Percentiles rank a stretch among this genome's conserved stretches.
Conservation (phyloP, 2,329 filamentous ascomycete species). For the Colletotrichum sp. region DNA sequence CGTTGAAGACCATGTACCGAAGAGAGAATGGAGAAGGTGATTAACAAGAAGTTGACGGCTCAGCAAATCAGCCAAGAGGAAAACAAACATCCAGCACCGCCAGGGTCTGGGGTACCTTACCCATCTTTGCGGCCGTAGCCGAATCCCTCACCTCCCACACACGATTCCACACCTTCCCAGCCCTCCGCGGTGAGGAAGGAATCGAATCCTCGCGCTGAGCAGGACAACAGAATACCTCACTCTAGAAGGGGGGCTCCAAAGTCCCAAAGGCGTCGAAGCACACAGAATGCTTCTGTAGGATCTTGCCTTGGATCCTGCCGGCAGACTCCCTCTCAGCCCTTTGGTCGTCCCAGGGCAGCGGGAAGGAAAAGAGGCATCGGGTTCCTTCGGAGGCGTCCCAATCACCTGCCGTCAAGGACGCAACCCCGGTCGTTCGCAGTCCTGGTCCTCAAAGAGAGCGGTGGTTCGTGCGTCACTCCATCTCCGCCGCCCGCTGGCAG, state of each 20-base stretch:
- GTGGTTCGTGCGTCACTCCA: neutral
- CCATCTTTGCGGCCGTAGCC: neutral
- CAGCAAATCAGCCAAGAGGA: neutral
- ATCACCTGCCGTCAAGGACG: neutral
- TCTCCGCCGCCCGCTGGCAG: neutral
- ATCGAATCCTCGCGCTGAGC: neutral
- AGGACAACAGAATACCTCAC: neutral
- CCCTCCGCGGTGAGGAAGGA: neutral
- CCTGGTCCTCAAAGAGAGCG: neutral
- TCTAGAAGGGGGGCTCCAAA: neutral
- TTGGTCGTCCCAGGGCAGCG: neutral
- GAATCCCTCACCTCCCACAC: neutral
- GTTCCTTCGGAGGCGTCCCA: neutral
- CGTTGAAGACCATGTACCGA: neutral
- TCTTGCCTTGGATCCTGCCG: neutral
- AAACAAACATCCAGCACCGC: neutral
- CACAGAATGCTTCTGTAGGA: neutral
- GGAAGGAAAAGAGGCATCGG: neutral
- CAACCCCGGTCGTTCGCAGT: neutral
- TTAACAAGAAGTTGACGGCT: neutral
- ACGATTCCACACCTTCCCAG: neutral
- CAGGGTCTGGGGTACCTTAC: constrained; percentile 2
- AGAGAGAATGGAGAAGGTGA: neutral
- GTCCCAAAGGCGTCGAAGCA: neutral
- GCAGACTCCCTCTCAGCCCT: neutral